phyloP scores from a whole-genome alignment of 768 basidiomycete genomes.

The Phanerochaete sordida region DNA sequence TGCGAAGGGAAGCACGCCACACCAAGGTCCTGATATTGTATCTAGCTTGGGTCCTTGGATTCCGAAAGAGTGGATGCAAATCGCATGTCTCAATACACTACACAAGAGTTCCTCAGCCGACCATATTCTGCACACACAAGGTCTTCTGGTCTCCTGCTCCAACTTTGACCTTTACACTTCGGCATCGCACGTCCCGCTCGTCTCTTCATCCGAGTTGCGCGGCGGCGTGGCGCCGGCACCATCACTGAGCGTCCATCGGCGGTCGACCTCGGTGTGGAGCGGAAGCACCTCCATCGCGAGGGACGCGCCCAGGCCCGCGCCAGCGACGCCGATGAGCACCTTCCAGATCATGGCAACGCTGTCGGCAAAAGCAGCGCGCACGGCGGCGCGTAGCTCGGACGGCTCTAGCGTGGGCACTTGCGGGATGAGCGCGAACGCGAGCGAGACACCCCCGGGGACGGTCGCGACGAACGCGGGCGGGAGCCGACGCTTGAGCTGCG shows the following conservation, averaged over 20 bases:
- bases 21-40: no score
- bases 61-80: no score
- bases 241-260: constrained; percentile 21
- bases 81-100: no score
- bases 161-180: no score
- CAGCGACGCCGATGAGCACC: constrained; percentile 26
- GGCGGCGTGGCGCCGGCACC: no score
- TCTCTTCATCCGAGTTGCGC: no score
- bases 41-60: no score
- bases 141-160: no score
- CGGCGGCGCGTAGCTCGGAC: constrained; percentile 21
- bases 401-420: constrained; percentile 32
- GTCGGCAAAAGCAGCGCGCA: constrained; percentile 28
- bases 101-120: no score
- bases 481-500: constrained; percentile 38
- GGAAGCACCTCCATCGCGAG: constrained; percentile 24
- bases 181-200: no score
- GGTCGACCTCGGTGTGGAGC: constrained; percentile 25
- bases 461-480: constrained; percentile 34
- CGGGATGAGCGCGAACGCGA: constrained; percentile 46
- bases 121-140: no score
- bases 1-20: no score
- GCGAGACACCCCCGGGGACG: constrained; percentile 30
- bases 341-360: constrained; percentile 29
- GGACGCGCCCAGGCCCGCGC: constrained; percentile 21